phyloP scores from a whole-genome alignment of 352 stramenopile genomes.

The Globisporangium okanoganense region DNA sequence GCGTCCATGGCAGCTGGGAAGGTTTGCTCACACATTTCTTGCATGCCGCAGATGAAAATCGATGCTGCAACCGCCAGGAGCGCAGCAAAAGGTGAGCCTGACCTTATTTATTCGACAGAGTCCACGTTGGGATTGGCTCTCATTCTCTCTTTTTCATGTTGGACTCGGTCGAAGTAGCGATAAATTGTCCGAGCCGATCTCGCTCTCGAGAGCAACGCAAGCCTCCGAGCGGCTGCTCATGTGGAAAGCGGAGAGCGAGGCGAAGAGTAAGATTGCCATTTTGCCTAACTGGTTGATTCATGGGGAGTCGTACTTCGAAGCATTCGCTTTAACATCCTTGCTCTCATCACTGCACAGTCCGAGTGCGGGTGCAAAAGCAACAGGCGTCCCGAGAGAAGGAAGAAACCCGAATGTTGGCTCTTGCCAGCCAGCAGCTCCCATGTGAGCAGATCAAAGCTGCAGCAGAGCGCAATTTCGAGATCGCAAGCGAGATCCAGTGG shows the following conservation, averaged over 20 bases:
- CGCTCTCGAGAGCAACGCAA: neutral
- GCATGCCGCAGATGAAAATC: slow-evolving; percentile 10
- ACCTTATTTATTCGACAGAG: too few species aligned
- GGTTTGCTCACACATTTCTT: neutral
- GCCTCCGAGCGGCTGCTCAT: slow-evolving; percentile 7
- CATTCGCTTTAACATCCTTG: too few species aligned
- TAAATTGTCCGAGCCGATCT: neutral
- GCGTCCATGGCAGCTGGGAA: too few species aligned
- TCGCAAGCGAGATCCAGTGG: slow-evolving; percentile 26
- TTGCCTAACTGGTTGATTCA: too few species aligned
- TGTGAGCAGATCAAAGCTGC: slow-evolving; percentile 20
- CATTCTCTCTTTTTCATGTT: neutral
- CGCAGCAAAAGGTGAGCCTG: neutral
- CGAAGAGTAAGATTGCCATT: slow-evolving; percentile 10
- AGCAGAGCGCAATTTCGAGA: slow-evolving; percentile 34
- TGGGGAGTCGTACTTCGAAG: too few species aligned
- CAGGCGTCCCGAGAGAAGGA: slow-evolving; percentile 21
- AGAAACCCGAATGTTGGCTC: slow-evolving; percentile 20
- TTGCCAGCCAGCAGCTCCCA: slow-evolving; percentile 18
- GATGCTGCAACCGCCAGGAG: slow-evolving; percentile 1
- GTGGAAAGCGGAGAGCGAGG: slow-evolving; percentile 9
- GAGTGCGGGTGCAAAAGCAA: slow-evolving; percentile 17
- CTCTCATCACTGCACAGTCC: too few species aligned
- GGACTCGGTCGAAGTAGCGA: neutral
- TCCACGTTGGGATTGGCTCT: neutral